Evolutionary conservation across 768 basidiomycete species (phyloP), one percentile per base, ranked within the genome.

Genomic region (Fomitopsis serialis): DNA sequence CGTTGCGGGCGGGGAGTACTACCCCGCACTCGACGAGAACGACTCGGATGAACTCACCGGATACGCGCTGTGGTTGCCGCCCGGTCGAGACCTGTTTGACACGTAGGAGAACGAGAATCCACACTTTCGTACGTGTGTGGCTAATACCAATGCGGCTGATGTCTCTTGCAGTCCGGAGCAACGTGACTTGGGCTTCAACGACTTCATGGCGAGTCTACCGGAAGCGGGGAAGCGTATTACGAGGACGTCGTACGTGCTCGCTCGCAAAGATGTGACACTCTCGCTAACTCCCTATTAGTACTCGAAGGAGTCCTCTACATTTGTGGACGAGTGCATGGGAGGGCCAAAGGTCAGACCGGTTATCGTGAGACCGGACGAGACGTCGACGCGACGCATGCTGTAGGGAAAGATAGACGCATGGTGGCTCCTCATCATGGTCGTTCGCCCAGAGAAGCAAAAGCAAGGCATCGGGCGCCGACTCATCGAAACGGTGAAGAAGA

Each of bases 381-480:
- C 9, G n/a, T 25, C 21, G 12, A n/a, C n/a, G 42, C 43, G 8
- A 1, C 17, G 13, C 27, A 17, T 42, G 6, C 5, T 17, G 17
- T 42, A 53, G 36, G 46, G 45, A 17, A 50, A 59, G 46, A 45
- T 29, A 17, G 51, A 49, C 42, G 52, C 53, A 25, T 60, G 54
- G 24, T 60, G 58, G 58, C 57, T 55, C 53, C 42, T 48, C 50
- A 54, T 57, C 42, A 51, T 53, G 8, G 50, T 56, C 49, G 55
- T 60, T 37, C 45, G 54, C 15, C 45, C 45, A 19, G 58, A 56
- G 50, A 54, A 53, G 19, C 58, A 60, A 22, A 48, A 51, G 29
- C 56, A 53, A 37, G 58, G 58, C 24, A 19, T 60, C 29, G 53
- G 50, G 2, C 42, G 37, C 12, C 46, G 42, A 13, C 23, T 60